Conservation (phyloP, 345 rosid genomes). For the Citrus maxima region DNA sequence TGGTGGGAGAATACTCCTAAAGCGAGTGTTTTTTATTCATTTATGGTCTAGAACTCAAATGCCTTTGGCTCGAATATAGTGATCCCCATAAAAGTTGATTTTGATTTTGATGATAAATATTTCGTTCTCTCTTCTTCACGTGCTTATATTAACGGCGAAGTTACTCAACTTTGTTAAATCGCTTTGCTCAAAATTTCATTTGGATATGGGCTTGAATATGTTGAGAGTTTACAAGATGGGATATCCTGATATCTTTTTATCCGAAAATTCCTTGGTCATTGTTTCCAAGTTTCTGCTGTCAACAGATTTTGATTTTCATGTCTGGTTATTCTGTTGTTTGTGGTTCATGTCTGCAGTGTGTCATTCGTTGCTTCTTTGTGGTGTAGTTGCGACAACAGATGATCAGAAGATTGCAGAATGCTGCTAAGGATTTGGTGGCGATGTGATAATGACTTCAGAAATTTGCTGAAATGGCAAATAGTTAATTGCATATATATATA, state of each 20-base stretch:
- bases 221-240: background rate
- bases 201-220: background rate
- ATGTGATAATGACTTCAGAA: constrained; percentile 94
- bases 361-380: constrained; percentile 5
- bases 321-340: background rate
- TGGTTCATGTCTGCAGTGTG: background rate
- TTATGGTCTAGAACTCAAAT: background rate
- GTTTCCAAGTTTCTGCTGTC: background rate
- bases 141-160: too few species aligned
- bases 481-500: background rate
- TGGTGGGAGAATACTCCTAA: background rate
- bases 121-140: too few species aligned
- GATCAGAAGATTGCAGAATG: constrained; percentile 81
- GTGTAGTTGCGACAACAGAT: constrained; percentile 88
- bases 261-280: background rate
- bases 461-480: constrained; percentile 78
- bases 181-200: background rate
- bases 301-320: background rate
- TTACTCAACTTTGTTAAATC: too few species aligned
- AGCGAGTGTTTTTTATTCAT: background rate
- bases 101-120: too few species aligned
- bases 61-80: background rate
- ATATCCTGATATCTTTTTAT: background rate
- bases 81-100: background rate
- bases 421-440: constrained; percentile 91